Percentiles rank a stretch among this genome's conserved stretches.
Evolutionary conservation across 2,329 filamentous ascomycete species (phyloP).

Genomic region (Neobulgaria alba): DNA sequence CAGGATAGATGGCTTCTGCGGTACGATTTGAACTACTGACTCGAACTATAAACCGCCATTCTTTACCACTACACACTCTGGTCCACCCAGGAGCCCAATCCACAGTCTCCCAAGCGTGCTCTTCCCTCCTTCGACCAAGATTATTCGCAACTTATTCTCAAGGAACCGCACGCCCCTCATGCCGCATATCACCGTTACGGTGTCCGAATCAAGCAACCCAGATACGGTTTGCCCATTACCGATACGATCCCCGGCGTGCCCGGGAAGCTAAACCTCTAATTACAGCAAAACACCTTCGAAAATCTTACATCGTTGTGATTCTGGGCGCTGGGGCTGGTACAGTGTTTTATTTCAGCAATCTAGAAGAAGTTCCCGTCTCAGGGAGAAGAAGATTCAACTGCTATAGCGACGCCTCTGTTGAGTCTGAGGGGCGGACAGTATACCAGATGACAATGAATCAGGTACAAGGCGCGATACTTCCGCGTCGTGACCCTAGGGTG

Average conservation of each 20-base stretch:
- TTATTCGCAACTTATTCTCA: no score
- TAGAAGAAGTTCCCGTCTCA: slow-evolving; percentile 65
- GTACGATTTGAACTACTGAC: no score
- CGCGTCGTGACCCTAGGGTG: slow-evolving; percentile 48
- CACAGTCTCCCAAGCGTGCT: no score
- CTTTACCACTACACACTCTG: no score
- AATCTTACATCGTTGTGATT: slow-evolving; percentile 34
- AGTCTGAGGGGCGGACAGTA: slow-evolving; percentile 41
- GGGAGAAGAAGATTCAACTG: slow-evolving; percentile 68
- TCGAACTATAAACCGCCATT: no score
- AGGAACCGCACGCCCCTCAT: no score
- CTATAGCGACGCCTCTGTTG: slow-evolving; percentile 46
- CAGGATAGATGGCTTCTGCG: no score
- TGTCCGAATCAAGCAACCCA: no score
- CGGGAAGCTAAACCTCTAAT: slow-evolving; percentile 32
- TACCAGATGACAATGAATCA: slow-evolving; percentile 49
- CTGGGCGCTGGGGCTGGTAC: slow-evolving; percentile 31
- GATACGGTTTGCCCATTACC: no score
- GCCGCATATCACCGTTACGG: no score
- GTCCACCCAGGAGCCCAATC: no score
- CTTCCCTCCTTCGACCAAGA: no score
- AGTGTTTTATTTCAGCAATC: slow-evolving; percentile 56
- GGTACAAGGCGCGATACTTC: slow-evolving; percentile 44
- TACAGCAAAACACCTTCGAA: slow-evolving; percentile 29
- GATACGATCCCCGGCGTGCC: slow-evolving; percentile 16